Conservation (phyloP, 2,329 filamentous ascomycete genomes). For the Nothophaeocryptopus gaeumannii region DNA sequence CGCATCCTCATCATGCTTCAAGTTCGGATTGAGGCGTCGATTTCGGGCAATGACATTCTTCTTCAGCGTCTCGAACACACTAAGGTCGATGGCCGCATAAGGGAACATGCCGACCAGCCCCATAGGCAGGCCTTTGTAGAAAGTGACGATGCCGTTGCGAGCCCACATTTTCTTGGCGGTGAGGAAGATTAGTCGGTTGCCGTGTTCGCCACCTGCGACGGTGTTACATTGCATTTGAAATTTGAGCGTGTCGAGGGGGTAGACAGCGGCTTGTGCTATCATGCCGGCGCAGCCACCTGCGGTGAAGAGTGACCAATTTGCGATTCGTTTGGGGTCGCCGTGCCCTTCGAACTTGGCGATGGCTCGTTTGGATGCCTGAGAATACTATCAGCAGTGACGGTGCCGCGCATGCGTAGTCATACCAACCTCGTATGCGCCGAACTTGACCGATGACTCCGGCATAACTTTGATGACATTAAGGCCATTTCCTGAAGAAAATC, state of each 20-base stretch:
- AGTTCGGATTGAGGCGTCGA: conserved; percentile 43
- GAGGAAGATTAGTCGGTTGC: conserved; percentile 75
- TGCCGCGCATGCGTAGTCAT: background rate
- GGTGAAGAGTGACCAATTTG: conserved; percentile 81
- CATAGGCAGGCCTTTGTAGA: conserved; percentile 91
- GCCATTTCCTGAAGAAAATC: conserved; percentile 68
- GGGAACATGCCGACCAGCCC: conserved; percentile 96
- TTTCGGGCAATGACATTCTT: conserved; percentile 67
- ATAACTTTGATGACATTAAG: conserved; percentile 97
- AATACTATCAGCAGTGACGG: conserved; percentile 7
- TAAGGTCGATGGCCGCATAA: conserved; percentile 94
- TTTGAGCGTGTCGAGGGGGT: conserved; percentile 83
- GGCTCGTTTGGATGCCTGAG: conserved; percentile 75
- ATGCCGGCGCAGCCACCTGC: conserved; percentile 90
- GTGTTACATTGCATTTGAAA: conserved; percentile 92
- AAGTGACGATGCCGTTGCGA: conserved; percentile 68
- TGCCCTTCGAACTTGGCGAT: conserved; percentile 87
- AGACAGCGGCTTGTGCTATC: conserved; percentile 93
- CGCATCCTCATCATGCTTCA: conserved; percentile 78
- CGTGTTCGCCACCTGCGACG: conserved; percentile 77
- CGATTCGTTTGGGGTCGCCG: conserved; percentile 73
- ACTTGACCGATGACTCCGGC: conserved; percentile 98
- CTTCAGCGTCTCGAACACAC: conserved; percentile 92
- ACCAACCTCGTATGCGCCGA: conserved; percentile 83
- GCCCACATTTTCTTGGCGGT: conserved; percentile 86